These are phyloP conservation scores for Chlamydomonas sp. DNA, from an alignment of 139 green algal species.

Conservation along the genomic window DNA sequence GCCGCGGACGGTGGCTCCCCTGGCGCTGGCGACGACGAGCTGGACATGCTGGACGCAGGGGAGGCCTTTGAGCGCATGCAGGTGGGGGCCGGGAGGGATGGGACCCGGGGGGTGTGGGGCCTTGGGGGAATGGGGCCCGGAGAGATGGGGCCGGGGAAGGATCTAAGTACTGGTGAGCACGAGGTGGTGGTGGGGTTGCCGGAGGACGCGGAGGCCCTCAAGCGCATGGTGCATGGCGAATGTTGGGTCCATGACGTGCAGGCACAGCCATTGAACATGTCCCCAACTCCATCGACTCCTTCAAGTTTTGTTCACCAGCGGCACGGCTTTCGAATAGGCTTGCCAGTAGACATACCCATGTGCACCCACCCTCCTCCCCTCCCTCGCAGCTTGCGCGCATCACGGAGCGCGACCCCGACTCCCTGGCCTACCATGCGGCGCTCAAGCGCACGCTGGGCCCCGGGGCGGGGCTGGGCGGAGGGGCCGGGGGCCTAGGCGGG, in stretches of 20 bases:
- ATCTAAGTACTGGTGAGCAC: not conserved
- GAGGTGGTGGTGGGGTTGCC: not conserved
- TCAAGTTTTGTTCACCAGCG: too few species aligned
- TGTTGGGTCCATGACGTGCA: not conserved
- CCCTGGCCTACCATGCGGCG: constrained; percentile 54
- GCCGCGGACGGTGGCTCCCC: not conserved
- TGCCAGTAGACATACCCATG: not conserved
- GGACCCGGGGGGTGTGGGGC: too few species aligned
- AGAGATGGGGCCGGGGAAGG: not conserved
- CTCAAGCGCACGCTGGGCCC: constrained; percentile 11
- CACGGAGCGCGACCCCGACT: constrained; percentile 62
- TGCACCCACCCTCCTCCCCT: not conserved
- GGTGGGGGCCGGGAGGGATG: constrained; percentile 6
- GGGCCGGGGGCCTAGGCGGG: not conserved
- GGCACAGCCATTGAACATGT: not conserved
- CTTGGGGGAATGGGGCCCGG: not conserved
- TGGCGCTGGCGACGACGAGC: constrained; percentile 15
- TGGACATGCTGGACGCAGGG: constrained; percentile 61
- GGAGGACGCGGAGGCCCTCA: not conserved
- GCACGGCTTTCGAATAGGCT: too few species aligned
- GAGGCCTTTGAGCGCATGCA: constrained; percentile 78
- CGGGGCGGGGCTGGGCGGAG: not conserved
- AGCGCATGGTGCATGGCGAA: not conserved
- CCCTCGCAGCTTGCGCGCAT: constrained; percentile 41
- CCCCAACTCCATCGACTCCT: not conserved